Conservation (phyloP, 441 rosid species). For the Euphorbia corollata region DNA sequence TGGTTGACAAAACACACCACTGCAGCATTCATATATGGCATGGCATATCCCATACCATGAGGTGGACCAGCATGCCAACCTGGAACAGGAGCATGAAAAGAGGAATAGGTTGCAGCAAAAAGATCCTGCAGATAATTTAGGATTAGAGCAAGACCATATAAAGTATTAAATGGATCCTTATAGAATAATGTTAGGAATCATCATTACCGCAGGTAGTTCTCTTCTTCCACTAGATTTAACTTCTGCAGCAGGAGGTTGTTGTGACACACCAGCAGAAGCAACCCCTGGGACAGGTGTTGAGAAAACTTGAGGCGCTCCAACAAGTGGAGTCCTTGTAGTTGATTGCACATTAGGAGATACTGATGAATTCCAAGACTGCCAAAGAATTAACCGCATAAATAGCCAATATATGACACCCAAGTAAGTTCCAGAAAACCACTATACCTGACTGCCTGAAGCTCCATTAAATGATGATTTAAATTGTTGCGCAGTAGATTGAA, state of each 20-base stretch:
- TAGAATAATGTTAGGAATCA: conserved; percentile 1
- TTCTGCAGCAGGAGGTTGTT: conserved; percentile 35
- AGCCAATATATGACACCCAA: conserved; percentile 6
- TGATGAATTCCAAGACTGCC: conserved; percentile 52
- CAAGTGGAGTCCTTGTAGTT: conserved; percentile 33
- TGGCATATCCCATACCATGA: conserved; percentile 47
- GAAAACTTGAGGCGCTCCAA: conserved; percentile 33
- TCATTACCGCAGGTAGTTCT: conserved; percentile 69
- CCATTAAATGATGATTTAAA: conserved; percentile 34
- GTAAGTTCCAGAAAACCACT: conserved; percentile 10
- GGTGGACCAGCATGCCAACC: conserved; percentile 73
- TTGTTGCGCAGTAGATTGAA: conserved; percentile 39
- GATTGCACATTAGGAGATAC: conserved; percentile 39
- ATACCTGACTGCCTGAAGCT: conserved; percentile 54
- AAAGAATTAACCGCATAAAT: conserved; percentile 21
- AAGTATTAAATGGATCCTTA: not conserved
- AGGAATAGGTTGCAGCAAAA: conserved; percentile 51
- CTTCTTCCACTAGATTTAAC: conserved; percentile 49
- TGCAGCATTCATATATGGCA: conserved; percentile 51
- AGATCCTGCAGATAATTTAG: conserved; percentile 54
- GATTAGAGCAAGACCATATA: conserved; percentile 3
- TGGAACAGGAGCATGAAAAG: conserved; percentile 43
- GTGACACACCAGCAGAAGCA: conserved; percentile 25
- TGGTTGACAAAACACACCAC: conserved; percentile 35
- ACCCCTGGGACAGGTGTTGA: conserved; percentile 27